Conservation (phyloP, 1,284 basidiomycete species). For the Afroboletus lepidellus region DNA sequence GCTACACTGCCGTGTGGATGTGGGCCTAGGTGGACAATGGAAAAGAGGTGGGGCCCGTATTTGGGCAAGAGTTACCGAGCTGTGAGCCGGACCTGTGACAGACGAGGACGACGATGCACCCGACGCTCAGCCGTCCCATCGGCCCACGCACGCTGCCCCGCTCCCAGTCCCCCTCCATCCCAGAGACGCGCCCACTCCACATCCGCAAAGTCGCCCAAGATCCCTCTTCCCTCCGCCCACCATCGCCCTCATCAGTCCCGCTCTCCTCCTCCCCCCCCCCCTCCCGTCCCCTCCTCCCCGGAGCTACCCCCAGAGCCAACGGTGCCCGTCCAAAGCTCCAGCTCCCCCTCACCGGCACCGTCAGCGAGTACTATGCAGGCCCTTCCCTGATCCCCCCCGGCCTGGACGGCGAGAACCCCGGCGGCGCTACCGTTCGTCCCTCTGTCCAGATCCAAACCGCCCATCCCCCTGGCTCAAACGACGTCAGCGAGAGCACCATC, state of each 20-base stretch:
- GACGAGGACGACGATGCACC: slow-evolving; percentile 36
- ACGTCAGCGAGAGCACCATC: slow-evolving; percentile 42
- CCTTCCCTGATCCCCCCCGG: slow-evolving; percentile 32
- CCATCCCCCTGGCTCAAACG: slow-evolving; percentile 35
- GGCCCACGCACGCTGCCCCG: slow-evolving; percentile 54
- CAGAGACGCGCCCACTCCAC: slow-evolving; percentile 41
- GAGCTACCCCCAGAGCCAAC: slow-evolving; percentile 25
- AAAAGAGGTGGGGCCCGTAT: neutral
- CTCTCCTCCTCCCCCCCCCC: slow-evolving; percentile 35
- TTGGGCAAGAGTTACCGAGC: slow-evolving; percentile 4
- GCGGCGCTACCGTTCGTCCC: slow-evolving; percentile 58
- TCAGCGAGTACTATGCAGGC: slow-evolving; percentile 33
- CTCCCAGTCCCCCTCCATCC: slow-evolving; percentile 47
- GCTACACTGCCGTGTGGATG: slow-evolving; percentile 48
- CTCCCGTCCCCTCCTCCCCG: slow-evolving; percentile 32
- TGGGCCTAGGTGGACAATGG: fast-evolving
- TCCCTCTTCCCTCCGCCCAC: slow-evolving; percentile 34
- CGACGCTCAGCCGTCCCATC: slow-evolving; percentile 46
- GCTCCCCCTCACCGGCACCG: slow-evolving; percentile 29
- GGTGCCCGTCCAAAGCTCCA: slow-evolving; percentile 32
- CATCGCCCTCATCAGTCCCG: slow-evolving; percentile 37
- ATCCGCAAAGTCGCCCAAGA: slow-evolving; percentile 38
- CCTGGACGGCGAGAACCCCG: slow-evolving; percentile 40
- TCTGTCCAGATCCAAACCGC: slow-evolving; percentile 34
- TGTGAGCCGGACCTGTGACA: neutral